These are phyloP conservation scores for Corylus heterophylla DNA, from an alignment of 306 rosid species.

Conservation along the genomic window DNA sequence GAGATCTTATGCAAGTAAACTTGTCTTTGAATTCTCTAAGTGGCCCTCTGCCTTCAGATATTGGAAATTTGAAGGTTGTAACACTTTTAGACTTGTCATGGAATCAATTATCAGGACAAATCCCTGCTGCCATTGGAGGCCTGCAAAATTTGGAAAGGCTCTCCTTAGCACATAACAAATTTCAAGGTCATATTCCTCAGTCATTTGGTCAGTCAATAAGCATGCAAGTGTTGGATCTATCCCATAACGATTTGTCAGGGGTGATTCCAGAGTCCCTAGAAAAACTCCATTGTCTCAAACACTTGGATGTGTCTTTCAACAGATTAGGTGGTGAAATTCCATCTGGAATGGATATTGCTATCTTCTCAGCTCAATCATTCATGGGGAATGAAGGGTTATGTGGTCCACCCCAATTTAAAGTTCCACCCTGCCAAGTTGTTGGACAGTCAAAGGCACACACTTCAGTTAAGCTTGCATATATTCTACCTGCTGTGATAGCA, in stretches of 20 bases:
- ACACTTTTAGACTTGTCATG: slow-evolving; percentile 16
- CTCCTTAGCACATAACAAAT: slow-evolving; percentile 25
- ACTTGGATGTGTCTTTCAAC: slow-evolving; percentile 29
- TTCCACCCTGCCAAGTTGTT: slow-evolving; percentile 20
- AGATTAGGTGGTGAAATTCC: slow-evolving; percentile 36
- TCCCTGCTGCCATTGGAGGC: slow-evolving; percentile 16
- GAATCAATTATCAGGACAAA: slow-evolving; percentile 28
- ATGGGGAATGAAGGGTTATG: slow-evolving; percentile 30
- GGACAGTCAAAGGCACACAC: neutral
- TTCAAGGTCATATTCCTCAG: slow-evolving; percentile 34
- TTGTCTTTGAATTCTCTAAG: slow-evolving; percentile 20
- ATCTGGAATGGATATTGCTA: slow-evolving; percentile 16
- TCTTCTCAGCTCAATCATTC: slow-evolving; percentile 28
- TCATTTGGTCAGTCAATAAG: slow-evolving; percentile 30
- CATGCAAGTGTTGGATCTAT: slow-evolving; percentile 27
- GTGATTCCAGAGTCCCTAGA: slow-evolving; percentile 30
- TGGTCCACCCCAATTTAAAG: slow-evolving; percentile 13
- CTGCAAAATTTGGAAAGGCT: slow-evolving; percentile 23
- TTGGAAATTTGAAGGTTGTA: slow-evolving; percentile 16
- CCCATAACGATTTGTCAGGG: slow-evolving; percentile 25
- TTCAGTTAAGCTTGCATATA: neutral
- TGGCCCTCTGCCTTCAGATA: slow-evolving; percentile 27
- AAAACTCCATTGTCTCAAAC: slow-evolving; percentile 6
- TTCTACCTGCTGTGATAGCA: neutral
- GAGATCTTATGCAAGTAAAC: neutral